Base-by-base conservation (phyloP, 441 rosid species). In the Jatropha multifida region DNA sequence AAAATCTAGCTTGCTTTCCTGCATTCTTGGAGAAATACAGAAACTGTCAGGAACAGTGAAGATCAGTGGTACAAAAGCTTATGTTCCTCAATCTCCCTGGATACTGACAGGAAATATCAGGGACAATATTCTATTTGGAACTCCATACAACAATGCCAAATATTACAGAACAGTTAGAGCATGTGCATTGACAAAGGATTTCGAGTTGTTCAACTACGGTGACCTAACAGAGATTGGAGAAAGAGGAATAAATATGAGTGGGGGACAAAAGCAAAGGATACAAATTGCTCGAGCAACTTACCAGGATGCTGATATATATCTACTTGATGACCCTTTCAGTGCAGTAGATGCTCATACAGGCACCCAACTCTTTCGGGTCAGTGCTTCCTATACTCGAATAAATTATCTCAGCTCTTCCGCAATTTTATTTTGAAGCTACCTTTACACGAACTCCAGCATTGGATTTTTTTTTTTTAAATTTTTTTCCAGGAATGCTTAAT, bases 331-430 rank as follows among this genome's bases (percentile, higher is more conserved):
- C 71, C 99, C 98, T 71, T 96, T 96, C 88, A 96, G 98, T 58
- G 99, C 97, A 1, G 99, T 96, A 74, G 99, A 96, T 87, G 98
- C 98, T 78, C 99, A 94, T 78, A 96, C 99, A 13, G 98, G 98
- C 81, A 76, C 96, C 61, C 88, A 96, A 81, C 98, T 96, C 82
- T 96, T 96, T 80, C 81, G 86, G 86, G 99, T 92, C 27, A 55
- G 60, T 20, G 42, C 51, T 65, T n/a, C 27, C 60, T n/a, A 55
- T 55, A 55, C 60, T 1, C 4, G 32, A n/a, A 3, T 10, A 58
- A 60, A n/a, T 3, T 58, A 59, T 59, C 65, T 61, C 17, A 27
- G 11, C 55, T 11, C 70, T 49, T 55, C 32, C 40, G 3, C 9
- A 69, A n/a, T 56, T 13, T 37, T 40, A 23, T 27, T 20, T 32